Base-by-base conservation (phyloP, 1,284 basidiomycete genomes). In the Naganishia liquefaciens region DNA sequence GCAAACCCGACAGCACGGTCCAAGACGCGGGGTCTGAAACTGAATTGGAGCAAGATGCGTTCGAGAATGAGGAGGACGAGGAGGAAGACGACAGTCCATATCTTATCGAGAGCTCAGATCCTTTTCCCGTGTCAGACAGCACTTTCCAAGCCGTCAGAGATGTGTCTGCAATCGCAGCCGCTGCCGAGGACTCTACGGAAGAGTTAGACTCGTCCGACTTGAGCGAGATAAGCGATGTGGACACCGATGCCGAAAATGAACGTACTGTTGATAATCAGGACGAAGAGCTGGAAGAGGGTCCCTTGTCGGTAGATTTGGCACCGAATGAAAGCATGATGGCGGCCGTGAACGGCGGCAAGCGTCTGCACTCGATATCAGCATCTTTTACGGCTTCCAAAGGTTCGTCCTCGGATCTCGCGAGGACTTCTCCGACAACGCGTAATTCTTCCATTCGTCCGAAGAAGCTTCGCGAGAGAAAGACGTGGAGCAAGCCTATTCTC, bases 61-160 rank as follows among this genome's bases (percentile, higher is more conserved):
- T 49, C 15, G 57, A 62, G 27, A 50, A 51, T 23, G 60, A 33
- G 13, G 60, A 46, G 11, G 58, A 58, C 4, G 55, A 62, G 23
- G 60, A 62, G 23, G 60, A 62, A 17, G 60, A 62, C 25, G 60
- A 52, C 44, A 54, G 60, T n/a, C 60, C 49, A 25, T 60, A 60
- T 39, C 46, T 60, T 21, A 60, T 60, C 33, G 57, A 60, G 28
- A 7, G 23, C 23, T 40, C 10, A 13, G 54, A 57, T 19, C 47
- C 25, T 27, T 21, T 25, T 25, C 21, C 23, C 43, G 43, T 7
- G 9, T n/a, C 43, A 7, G 43, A 17, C 27, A 19, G 11, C 19
- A 5, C 30, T 21, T n/a, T 33, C 15, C 30, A 39, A 53, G 19
- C 19, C 51, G n/a, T 39, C 19, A 33, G 2, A 10, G 23, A 17